These are phyloP conservation scores for Suillus discolor DNA, from an alignment of 768 basidiomycete genomes.

Conservation along the genomic window DNA sequence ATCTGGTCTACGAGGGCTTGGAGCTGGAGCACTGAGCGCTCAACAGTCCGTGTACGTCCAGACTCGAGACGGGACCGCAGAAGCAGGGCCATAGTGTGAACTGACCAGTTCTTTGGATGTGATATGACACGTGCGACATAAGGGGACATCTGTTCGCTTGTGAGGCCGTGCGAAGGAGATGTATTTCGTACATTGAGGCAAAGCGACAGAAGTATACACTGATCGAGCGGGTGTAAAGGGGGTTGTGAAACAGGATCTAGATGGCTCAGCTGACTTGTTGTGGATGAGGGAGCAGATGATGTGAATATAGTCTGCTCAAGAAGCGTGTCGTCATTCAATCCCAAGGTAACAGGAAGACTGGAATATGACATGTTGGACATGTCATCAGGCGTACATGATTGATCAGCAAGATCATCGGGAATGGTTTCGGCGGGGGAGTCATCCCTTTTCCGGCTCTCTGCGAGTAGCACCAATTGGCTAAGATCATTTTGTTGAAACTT, in stretches of 20 bases:
- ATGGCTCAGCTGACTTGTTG: slow-evolving; percentile 55
- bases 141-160: slow-evolving; percentile 88
- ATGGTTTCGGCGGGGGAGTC: slow-evolving; percentile 16
- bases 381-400: slow-evolving; percentile 15
- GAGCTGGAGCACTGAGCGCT: slow-evolving; percentile 89
- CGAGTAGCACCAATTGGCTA: slow-evolving; percentile 91
- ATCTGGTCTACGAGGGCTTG: slow-evolving; percentile 97
- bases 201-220: slow-evolving; percentile 87
- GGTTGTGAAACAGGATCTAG: slow-evolving; percentile 86
- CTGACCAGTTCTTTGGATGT: slow-evolving; percentile 92
- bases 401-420: slow-evolving; percentile 11
- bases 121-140: slow-evolving; percentile 89
- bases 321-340: slow-evolving; percentile 93
- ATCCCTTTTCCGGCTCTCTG: slow-evolving; percentile 69
- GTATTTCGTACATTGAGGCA: slow-evolving; percentile 91
- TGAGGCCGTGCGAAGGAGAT: slow-evolving; percentile 88
- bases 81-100: slow-evolving; percentile 95
- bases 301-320: slow-evolving; percentile 94
- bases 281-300: slow-evolving; percentile 56
- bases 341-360: slow-evolving; percentile 73
- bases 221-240: slow-evolving; percentile 88
- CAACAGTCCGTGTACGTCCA: slow-evolving; percentile 86
- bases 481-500: slow-evolving; percentile 88
- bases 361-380: slow-evolving; percentile 10
- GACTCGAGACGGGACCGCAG: slow-evolving; percentile 92